Conservation (phyloP, 2,329 filamentous ascomycete genomes). For the Calonectria leucothoes region DNA sequence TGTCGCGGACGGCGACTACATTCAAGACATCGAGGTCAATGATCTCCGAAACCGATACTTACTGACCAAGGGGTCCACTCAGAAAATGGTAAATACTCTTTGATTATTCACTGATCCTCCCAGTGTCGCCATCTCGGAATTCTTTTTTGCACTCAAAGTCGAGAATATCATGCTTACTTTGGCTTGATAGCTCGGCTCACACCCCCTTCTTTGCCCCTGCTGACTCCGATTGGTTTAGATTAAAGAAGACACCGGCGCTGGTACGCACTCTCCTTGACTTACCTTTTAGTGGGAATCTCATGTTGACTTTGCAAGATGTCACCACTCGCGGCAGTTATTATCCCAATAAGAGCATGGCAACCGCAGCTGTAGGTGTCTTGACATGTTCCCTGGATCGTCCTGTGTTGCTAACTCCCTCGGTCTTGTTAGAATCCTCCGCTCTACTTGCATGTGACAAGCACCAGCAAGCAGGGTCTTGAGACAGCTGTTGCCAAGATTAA, state of each 20-base stretch:
- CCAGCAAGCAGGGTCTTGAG: slow-evolving; percentile 90
- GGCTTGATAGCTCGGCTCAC: slow-evolving; percentile 72
- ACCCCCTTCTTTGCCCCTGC: slow-evolving; percentile 86
- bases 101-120: slow-evolving; percentile 51
- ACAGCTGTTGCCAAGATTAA: slow-evolving; percentile 89
- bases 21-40: slow-evolving; percentile 99
- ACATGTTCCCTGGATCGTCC: not conserved
- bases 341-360: slow-evolving; percentile 97
- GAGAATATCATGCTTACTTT: slow-evolving; percentile 77
- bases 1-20: slow-evolving; percentile 95
- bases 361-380: slow-evolving; percentile 77
- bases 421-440: slow-evolving; percentile 82
- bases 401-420: not conserved
- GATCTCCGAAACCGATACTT: slow-evolving; percentile 96
- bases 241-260: slow-evolving; percentile 99
- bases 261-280: slow-evolving; percentile 73
- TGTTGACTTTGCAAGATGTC: slow-evolving; percentile 84
- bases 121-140: slow-evolving; percentile 49
- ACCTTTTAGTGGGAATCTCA: slow-evolving; percentile 59
- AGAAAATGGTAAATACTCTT: slow-evolving; percentile 98
- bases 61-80: slow-evolving; percentile 95
- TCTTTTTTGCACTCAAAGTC: slow-evolving; percentile 57
- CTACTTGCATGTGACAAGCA: slow-evolving; percentile 96
- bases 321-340: slow-evolving; percentile 97
- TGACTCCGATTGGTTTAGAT: slow-evolving; percentile 98